These are phyloP conservation scores for Trypanosoma scelopori DNA, from an alignment of 208 protist genomes.

Conservation along the genomic window DNA sequence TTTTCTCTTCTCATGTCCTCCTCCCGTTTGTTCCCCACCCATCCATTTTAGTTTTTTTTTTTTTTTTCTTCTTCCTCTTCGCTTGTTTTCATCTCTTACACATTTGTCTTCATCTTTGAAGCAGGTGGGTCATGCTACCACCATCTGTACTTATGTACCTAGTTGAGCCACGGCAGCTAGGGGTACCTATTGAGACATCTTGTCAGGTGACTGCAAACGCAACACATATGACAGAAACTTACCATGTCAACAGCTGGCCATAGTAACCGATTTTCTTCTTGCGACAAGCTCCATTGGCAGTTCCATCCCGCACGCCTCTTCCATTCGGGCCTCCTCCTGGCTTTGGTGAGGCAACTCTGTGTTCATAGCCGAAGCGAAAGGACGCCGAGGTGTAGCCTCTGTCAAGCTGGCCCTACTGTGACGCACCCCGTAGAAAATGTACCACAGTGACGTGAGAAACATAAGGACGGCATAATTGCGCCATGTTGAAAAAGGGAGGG, in stretches of 20 bases:
- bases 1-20: background rate
- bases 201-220: no score
- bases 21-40: no score
- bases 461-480: slow-evolving; percentile 32
- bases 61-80: slow-evolving; percentile 6
- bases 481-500: slow-evolving; percentile 26
- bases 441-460: slow-evolving; percentile 22
- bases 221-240: background rate
- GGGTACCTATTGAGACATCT: no score
- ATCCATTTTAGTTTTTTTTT: background rate
- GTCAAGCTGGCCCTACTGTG: slow-evolving; percentile 9
- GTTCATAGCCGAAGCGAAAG: background rate
- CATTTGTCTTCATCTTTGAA: no score
- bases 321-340: slow-evolving; percentile 11
- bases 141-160: no score
- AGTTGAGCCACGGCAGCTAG: no score
- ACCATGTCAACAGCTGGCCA: background rate
- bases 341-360: background rate
- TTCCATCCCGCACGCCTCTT: slow-evolving; percentile 8
- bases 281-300: background rate
- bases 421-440: slow-evolving; percentile 26
- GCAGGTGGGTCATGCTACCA: no score
- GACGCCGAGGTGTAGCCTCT: background rate
- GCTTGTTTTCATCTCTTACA: background rate
- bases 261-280: background rate